Percentiles rank a stretch among this genome's conserved stretches.
Evolutionary conservation across 1,139 yeast genomes (phyloP).

Genomic region (Diutina catenulata): DNA sequence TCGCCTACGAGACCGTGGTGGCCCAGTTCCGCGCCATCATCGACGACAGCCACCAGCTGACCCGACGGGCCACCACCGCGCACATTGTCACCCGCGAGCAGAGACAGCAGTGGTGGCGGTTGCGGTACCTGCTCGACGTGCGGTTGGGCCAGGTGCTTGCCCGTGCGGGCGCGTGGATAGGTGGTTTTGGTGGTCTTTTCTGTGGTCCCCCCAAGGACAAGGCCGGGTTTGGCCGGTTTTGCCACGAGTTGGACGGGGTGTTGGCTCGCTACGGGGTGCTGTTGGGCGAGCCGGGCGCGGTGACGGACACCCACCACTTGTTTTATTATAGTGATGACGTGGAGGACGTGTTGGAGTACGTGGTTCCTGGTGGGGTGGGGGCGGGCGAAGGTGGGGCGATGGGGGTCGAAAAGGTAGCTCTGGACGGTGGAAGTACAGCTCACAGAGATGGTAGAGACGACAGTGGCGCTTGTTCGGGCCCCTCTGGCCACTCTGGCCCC

Average conservation of each 20-base stretch:
- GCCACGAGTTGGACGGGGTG: constrained; percentile 12
- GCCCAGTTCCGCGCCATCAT: constrained; percentile 40
- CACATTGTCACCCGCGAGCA: constrained; percentile 45
- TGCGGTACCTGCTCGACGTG: constrained; percentile 51
- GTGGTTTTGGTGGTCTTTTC: constrained; percentile 67
- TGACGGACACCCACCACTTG: not conserved
- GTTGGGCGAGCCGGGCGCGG: not conserved
- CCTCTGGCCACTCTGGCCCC: too few relatives aligned
- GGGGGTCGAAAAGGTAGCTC: constrained; percentile 23
- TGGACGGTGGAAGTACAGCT: too few relatives aligned
- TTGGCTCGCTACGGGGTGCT: not conserved
- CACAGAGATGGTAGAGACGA: too few relatives aligned
- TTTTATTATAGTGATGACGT: not conserved
- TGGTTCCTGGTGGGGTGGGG: not conserved
- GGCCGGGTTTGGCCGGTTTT: constrained; percentile 22
- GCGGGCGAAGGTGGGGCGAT: not conserved
- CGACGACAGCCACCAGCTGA: constrained; percentile 39
- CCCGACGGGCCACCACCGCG: constrained; percentile 40
- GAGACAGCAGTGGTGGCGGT: constrained; percentile 69
- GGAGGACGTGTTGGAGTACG: constrained; percentile 1
- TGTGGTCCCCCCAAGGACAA: constrained; percentile 16
- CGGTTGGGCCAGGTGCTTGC: constrained; percentile 41
- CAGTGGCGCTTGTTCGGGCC: too few relatives aligned
- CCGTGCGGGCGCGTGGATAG: constrained; percentile 64
- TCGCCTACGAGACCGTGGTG: constrained; percentile 34